A percentile compares a stretch with the other conserved stretches of the same genome.
These are phyloP conservation scores for Candida methanosorbosa DNA, from an alignment of 805 yeast genomes.

Conservation along the genomic window DNA sequence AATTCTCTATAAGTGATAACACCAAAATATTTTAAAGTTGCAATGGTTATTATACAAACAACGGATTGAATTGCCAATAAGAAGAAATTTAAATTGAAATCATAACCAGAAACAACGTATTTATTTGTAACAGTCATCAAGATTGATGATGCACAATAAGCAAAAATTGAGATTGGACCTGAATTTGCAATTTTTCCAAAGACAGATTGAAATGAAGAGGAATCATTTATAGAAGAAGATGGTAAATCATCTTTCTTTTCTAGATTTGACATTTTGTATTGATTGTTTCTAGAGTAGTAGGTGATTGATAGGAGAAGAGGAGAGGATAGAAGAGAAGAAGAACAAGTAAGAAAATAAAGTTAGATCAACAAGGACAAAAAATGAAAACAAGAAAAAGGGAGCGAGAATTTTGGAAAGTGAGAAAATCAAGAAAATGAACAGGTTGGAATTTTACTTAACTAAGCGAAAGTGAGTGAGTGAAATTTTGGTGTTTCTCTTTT, in stretches of 20 bases:
- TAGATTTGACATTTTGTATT: slow-evolving; percentile 8
- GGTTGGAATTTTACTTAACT: too few species aligned
- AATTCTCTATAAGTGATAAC: slow-evolving; percentile 81
- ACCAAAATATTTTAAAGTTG: slow-evolving; percentile 62
- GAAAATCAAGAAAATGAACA: too few species aligned
- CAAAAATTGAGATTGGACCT: slow-evolving; percentile 61
- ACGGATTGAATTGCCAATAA: slow-evolving; percentile 81
- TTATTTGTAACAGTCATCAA: slow-evolving; percentile 97
- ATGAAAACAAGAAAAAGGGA: background rate
- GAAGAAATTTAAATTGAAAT: slow-evolving; percentile 76
- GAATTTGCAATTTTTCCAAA: slow-evolving; percentile 45
- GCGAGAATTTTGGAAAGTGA: background rate
- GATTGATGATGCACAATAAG: slow-evolving; percentile 90
- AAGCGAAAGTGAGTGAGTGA: background rate
- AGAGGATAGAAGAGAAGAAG: background rate
- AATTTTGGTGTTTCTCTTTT: background rate
- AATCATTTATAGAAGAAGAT: too few species aligned
- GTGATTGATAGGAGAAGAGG: background rate
- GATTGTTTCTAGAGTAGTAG: background rate
- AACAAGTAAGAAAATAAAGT: too few species aligned
- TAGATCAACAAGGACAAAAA: background rate
- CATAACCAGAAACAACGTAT: slow-evolving; percentile 72
- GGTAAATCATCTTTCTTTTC: slow-evolving; percentile 21
- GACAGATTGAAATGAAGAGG: too few species aligned
- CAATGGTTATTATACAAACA: slow-evolving; percentile 72